Evolutionary conservation across 768 basidiomycete genomes (phyloP).

Genomic region (Boletus rubroflammeus): DNA sequence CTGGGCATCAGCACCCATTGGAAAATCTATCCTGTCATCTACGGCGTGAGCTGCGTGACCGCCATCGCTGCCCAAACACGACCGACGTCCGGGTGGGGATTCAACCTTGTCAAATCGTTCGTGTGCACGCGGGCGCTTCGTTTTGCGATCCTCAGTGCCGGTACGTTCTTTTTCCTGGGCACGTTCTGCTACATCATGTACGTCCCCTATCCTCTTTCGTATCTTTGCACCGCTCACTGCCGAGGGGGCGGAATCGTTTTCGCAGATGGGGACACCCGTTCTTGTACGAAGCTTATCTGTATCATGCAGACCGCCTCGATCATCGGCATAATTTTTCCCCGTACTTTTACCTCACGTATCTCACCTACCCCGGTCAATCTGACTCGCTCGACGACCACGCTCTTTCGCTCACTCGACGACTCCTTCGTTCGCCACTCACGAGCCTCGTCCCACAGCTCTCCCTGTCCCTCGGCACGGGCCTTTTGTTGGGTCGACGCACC

Average conservation of each 20-base stretch:
- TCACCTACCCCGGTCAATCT: conserved; percentile 59
- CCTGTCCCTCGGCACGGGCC: conserved; percentile 66
- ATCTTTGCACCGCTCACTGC: background rate
- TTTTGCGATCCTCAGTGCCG: conserved; percentile 68
- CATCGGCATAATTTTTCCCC: conserved; percentile 98
- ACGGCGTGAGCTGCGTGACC: conserved; percentile 69
- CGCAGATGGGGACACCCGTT: conserved; percentile 93
- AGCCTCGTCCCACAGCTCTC: conserved; percentile 84
- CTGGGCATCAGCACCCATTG: conserved; percentile 87
- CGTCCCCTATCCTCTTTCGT: conserved; percentile 32
- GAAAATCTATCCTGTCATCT: conserved; percentile 97
- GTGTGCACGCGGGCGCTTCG: conserved; percentile 51
- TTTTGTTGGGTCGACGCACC: conserved; percentile 59
- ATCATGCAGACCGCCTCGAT: conserved; percentile 87
- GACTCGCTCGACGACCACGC: conserved; percentile 10
- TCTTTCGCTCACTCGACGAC: conserved; percentile 36
- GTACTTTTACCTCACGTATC: conserved; percentile 94
- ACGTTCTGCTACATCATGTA: conserved; percentile 71
- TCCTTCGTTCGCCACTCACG: conserved; percentile 69
- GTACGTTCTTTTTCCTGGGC: conserved; percentile 63
- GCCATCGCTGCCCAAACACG: conserved; percentile 25
- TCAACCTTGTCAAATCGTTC: conserved; percentile 35
- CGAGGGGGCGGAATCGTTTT: background rate
- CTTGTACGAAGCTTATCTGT: conserved; percentile 87
- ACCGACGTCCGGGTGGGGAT: conserved; percentile 14